phyloP scores from a whole-genome alignment of 768 basidiomycete genomes.

The Leucocoprinus birnbaumii region DNA sequence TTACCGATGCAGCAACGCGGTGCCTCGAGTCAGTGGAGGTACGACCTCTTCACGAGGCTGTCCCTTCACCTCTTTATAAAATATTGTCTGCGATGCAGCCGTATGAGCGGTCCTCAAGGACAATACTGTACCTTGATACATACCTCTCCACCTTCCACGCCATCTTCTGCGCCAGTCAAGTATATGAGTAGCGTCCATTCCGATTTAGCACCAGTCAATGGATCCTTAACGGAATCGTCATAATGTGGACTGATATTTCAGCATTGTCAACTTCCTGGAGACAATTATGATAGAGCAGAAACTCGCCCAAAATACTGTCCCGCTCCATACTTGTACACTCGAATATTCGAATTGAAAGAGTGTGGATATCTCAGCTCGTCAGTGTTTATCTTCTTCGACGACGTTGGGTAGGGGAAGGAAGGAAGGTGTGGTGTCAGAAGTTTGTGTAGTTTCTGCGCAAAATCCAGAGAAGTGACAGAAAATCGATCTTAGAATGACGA shows the following conservation, averaged over 20 bases:
- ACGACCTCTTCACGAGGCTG: constrained; percentile 46
- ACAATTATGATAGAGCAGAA: background rate
- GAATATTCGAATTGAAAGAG: constrained; percentile 72
- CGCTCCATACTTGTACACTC: constrained; percentile 66
- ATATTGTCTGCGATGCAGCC: constrained; percentile 49
- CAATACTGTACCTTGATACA: background rate
- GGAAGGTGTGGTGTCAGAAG: constrained; percentile 58
- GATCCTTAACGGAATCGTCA: constrained; percentile 66
- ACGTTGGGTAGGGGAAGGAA: constrained; percentile 41
- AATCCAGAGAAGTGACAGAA: constrained; percentile 53
- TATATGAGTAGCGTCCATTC: constrained; percentile 82
- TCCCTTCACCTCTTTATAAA: constrained; percentile 57
- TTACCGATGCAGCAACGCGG: constrained; percentile 65
- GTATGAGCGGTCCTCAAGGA: background rate
- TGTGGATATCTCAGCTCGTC: constrained; percentile 37
- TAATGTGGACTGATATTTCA: constrained; percentile 51
- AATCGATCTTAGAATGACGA: constrained; percentile 63
- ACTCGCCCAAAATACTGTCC: constrained; percentile 63
- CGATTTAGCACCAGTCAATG: constrained; percentile 56
- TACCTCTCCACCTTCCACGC: constrained; percentile 70
- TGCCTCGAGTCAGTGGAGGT: constrained; percentile 56
- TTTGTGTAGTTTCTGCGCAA: constrained; percentile 51
- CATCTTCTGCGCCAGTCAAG: constrained; percentile 68
- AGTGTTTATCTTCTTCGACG: constrained; percentile 23
- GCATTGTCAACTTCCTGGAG: background rate